Percentiles rank a stretch among this genome's conserved stretches.
phyloP scores from a whole-genome alignment of 768 basidiomycete species.

The Tricholoma saponaceum region DNA sequence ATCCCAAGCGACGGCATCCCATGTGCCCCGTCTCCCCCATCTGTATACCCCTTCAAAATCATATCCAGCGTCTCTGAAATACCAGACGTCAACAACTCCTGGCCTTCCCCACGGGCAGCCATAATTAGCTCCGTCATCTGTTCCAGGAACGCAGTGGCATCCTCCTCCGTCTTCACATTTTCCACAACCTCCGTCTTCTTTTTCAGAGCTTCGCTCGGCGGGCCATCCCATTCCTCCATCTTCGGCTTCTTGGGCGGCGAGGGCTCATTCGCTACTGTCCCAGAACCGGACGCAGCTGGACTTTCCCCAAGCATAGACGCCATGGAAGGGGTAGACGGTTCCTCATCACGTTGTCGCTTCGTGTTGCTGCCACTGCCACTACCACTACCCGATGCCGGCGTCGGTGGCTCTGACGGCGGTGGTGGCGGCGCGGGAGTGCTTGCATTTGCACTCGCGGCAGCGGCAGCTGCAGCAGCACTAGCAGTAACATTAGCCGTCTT shows the following conservation, averaged over 20 bases:
- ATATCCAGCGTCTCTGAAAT: slow-evolving; percentile 60
- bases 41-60: slow-evolving; percentile 56
- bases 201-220: slow-evolving; percentile 45
- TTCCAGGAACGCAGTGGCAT: slow-evolving; percentile 58
- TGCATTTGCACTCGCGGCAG: not conserved
- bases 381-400: slow-evolving; percentile 15
- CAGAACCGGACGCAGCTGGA: slow-evolving; percentile 24
- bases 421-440: slow-evolving; percentile 26
- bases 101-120: slow-evolving; percentile 40
- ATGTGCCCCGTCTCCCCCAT: slow-evolving; percentile 34
- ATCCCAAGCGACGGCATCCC: slow-evolving; percentile 30
- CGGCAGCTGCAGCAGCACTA: not conserved
- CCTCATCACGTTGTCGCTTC: slow-evolving; percentile 57
- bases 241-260: slow-evolving; percentile 72
- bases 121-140: slow-evolving; percentile 60
- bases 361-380: slow-evolving; percentile 10
- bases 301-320: slow-evolving; percentile 24
- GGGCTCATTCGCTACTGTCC: slow-evolving; percentile 38
- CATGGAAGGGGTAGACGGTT: slow-evolving; percentile 33
- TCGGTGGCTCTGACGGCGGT: slow-evolving; percentile 16
- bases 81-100: slow-evolving; percentile 40
- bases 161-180: slow-evolving; percentile 63
- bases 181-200: slow-evolving; percentile 39
- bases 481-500: not conserved
- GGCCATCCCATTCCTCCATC: slow-evolving; percentile 62